Percentiles rank a stretch among this genome's conserved stretches.
Evolutionary conservation across 139 green algal species (phyloP).

Genomic region (Auxenochlorella pyrenoidosa): DNA sequence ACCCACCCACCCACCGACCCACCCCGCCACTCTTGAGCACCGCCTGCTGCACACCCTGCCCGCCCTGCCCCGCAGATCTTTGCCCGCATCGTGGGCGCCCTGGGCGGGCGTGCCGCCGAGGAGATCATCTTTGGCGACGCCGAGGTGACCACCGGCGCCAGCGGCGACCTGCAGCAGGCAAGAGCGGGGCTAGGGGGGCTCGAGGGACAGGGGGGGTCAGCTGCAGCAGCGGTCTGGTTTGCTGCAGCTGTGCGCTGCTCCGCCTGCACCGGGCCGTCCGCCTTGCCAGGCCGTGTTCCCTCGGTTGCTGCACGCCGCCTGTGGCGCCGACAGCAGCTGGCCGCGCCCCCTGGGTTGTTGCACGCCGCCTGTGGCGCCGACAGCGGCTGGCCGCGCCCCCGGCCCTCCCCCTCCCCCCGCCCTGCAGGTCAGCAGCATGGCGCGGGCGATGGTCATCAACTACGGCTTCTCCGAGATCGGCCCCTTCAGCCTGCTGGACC

Average conservation of each 20-base stretch:
- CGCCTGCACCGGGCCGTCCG: too few relatives aligned
- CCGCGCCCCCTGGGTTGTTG: too few relatives aligned
- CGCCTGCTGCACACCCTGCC: too few relatives aligned
- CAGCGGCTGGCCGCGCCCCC: too few relatives aligned
- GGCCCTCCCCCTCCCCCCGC: neutral
- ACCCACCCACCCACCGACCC: slow-evolving; percentile 29
- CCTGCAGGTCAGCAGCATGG: slow-evolving; percentile 86
- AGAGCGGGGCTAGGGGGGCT: too few relatives aligned
- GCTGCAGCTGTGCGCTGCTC: neutral
- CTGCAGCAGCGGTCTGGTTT: too few relatives aligned
- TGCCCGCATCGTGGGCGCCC: slow-evolving; percentile 94
- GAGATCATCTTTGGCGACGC: slow-evolving; percentile 97
- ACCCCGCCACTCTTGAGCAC: too few relatives aligned
- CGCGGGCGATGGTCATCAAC: slow-evolving; percentile 97
- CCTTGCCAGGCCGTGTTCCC: too few relatives aligned
- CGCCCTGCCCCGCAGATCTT: slow-evolving; percentile 82
- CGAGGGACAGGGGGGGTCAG: too few relatives aligned
- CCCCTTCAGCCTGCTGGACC: slow-evolving; percentile 95
- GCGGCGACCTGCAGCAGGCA: slow-evolving; percentile 81
- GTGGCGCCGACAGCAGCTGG: too few relatives aligned
- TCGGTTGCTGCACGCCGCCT: too few relatives aligned
- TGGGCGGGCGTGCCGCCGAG: slow-evolving; percentile 97
- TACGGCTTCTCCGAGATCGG: slow-evolving; percentile 99
- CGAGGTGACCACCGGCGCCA: slow-evolving; percentile 96
- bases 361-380: too few relatives aligned